phyloP scores from a whole-genome alignment of 805 yeast genomes.

The Maudiozyma bulderi region DNA sequence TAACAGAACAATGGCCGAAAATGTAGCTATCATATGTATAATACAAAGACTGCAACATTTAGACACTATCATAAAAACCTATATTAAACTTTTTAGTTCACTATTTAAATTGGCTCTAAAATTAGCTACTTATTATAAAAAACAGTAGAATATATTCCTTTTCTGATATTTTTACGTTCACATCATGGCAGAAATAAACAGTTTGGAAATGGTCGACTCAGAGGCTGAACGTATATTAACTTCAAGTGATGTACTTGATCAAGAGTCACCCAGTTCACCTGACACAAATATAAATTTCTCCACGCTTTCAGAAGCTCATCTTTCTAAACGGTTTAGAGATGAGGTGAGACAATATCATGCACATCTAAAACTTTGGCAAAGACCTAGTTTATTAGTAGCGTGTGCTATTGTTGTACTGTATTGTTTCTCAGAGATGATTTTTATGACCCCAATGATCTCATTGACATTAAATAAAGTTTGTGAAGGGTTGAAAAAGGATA shows the following conservation, averaged over 20 bases:
- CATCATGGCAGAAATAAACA: not conserved
- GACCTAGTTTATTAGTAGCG: conserved; percentile 49
- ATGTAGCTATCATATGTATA: too few relatives aligned
- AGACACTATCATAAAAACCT: too few relatives aligned
- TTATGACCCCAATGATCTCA: conserved; percentile 32
- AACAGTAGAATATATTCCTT: not conserved
- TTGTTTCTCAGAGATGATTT: conserved; percentile 34
- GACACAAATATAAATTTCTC: not conserved
- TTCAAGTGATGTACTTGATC: not conserved
- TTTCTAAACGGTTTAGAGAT: conserved; percentile 33
- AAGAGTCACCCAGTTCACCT: not conserved
- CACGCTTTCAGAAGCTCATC: conserved; percentile 5
- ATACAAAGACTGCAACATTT: too few relatives aligned
- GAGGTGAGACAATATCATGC: conserved; percentile 40
- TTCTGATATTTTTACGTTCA: not conserved
- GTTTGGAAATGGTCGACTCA: not conserved
- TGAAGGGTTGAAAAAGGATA: conserved; percentile 27
- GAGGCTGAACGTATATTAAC: not conserved
- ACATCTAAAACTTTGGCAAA: conserved; percentile 23
- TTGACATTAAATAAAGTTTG: conserved; percentile 35
- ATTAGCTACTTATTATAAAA: too few relatives aligned
- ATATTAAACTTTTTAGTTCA: too few relatives aligned
- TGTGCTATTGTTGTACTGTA: conserved; percentile 34
- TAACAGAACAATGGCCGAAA: too few relatives aligned
- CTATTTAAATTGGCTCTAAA: too few relatives aligned